A percentile compares a stretch with the other conserved stretches of the same genome.
Conservation (phyloP, 176 grass and related monocot genomes). For the Sorghum bicolor region DNA sequence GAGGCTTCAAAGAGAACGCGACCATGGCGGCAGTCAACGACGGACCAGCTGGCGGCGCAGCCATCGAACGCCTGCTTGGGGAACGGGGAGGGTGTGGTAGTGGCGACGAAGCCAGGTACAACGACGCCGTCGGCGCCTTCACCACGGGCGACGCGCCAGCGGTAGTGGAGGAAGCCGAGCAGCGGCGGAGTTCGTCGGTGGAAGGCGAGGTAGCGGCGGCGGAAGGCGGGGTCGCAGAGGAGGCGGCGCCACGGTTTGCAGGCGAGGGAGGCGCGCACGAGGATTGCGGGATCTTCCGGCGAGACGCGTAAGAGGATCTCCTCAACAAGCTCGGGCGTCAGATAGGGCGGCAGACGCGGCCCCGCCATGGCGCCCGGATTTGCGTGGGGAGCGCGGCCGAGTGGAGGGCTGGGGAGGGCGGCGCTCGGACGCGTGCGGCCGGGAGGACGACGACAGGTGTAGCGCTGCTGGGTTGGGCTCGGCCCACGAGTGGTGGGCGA, state of each 20-base stretch:
- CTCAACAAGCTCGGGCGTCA: not conserved
- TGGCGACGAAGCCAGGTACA: not conserved
- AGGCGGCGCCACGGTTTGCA: constrained; percentile 13
- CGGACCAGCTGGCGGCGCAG: no score
- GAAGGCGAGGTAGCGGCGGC: not conserved
- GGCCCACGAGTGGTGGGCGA: no score
- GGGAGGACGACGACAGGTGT: no score
- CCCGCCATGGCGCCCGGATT: not conserved
- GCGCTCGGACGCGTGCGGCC: no score
- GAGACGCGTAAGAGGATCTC: not conserved
- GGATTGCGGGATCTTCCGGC: not conserved
- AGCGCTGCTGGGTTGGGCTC: no score
- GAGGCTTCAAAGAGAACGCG: not conserved
- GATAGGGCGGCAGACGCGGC: not conserved
- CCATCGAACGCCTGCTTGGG: not conserved
- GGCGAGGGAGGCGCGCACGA: constrained; percentile 19
- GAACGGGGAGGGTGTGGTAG: no score
- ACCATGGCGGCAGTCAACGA: constrained; percentile 10
- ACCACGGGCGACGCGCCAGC: not conserved
- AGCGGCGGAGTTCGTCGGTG: not conserved
- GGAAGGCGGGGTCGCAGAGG: not conserved
- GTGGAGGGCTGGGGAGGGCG: no score
- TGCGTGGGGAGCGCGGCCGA: no score
- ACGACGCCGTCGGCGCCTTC: no score
- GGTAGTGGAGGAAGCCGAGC: constrained; percentile 16